These are phyloP conservation scores for Clarireedia hainanense DNA, from an alignment of 2,329 filamentous ascomycete species.

Conservation along the genomic window DNA sequence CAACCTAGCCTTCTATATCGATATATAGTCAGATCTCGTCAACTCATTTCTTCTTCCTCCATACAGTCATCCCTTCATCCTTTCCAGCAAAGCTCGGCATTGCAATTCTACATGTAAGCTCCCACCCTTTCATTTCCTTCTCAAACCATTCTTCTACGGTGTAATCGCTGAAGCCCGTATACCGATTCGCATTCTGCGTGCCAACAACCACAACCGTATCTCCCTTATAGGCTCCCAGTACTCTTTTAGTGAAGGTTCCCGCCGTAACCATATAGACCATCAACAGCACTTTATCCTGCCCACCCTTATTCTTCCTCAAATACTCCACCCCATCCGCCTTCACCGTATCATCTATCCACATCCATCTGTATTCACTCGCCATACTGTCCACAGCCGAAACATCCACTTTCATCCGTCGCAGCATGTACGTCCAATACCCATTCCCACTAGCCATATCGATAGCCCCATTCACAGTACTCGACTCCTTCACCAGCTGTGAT, in stretches of 20 bases:
- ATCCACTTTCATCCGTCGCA: slow-evolving; percentile 48
- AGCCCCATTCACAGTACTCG: slow-evolving; percentile 36
- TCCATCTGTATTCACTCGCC: slow-evolving; percentile 58
- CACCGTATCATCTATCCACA: slow-evolving; percentile 62
- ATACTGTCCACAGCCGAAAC: slow-evolving; percentile 59
- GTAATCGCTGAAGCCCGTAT: slow-evolving; percentile 58
- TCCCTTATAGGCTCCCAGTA: slow-evolving; percentile 54
- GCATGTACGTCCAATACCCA: slow-evolving; percentile 69
- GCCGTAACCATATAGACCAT: slow-evolving; percentile 65
- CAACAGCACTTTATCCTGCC: slow-evolving; percentile 51
- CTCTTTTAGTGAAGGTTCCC: slow-evolving; percentile 54
- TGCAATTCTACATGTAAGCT: slow-evolving; percentile 54
- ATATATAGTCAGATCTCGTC: too few species aligned
- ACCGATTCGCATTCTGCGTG: slow-evolving; percentile 67
- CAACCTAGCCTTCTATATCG: too few species aligned
- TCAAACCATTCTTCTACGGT: slow-evolving; percentile 62
- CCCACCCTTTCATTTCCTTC: slow-evolving; percentile 48
- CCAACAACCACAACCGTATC: slow-evolving; percentile 64
- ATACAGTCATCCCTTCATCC: slow-evolving; percentile 67
- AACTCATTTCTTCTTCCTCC: slow-evolving; percentile 7
- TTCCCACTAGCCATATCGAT: slow-evolving; percentile 64
- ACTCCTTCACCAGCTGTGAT: slow-evolving; percentile 38
- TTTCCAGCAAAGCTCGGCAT: slow-evolving; percentile 70
- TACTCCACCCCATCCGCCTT: slow-evolving; percentile 52
- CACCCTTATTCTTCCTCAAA: slow-evolving; percentile 41